phyloP scores from a whole-genome alignment of 176 grass and related monocot species.

The Secale cereale region DNA sequence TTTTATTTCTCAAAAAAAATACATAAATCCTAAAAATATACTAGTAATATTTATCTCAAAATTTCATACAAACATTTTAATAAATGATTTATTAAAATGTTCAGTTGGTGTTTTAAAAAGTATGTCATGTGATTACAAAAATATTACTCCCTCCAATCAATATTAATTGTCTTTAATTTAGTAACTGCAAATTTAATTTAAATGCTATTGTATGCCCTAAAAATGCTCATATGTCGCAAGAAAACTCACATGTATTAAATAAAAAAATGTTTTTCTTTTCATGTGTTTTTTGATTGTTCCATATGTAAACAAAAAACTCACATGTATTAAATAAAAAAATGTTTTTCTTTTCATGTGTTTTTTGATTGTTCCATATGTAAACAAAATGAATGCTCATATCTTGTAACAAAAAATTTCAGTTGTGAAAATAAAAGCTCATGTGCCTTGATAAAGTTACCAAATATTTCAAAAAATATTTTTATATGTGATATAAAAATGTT shows the following conservation, averaged over 20 bases:
- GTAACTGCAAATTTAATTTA: too few relatives aligned
- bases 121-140: background rate
- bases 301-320: background rate
- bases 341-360: background rate
- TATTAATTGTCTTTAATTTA: too few relatives aligned
- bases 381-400: background rate
- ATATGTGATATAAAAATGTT: background rate
- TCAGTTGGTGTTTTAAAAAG: background rate
- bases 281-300: background rate
- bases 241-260: background rate
- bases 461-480: background rate
- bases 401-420: background rate
- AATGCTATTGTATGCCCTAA: background rate
- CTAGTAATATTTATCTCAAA: background rate
- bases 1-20: background rate
- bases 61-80: background rate
- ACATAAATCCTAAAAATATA: background rate
- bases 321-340: background rate
- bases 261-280: background rate
- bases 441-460: background rate
- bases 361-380: background rate
- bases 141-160: too few relatives aligned
- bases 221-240: background rate
- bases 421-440: background rate
- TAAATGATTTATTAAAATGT: background rate